Evolutionary conservation across 2,329 filamentous ascomycete genomes (phyloP).

Genomic region (Alternaria tenuissima): DNA sequence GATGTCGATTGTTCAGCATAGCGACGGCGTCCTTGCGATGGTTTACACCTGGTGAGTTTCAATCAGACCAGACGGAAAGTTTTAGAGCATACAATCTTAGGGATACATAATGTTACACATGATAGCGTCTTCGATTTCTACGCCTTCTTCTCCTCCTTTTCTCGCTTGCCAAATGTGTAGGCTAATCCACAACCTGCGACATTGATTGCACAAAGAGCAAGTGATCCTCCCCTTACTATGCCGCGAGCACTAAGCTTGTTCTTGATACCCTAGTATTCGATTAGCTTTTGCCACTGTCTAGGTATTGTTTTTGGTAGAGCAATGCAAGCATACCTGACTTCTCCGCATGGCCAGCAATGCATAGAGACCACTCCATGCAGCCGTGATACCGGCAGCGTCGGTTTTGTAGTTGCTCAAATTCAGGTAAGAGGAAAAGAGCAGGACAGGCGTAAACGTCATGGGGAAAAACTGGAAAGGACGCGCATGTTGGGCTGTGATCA

Average conservation of each 20-base stretch:
- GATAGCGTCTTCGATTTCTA: slow-evolving; percentile 4
- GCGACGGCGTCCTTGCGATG: slow-evolving; percentile 17
- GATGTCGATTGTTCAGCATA: slow-evolving; percentile 16
- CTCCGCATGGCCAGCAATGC: slow-evolving; percentile 68
- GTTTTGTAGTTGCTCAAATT: slow-evolving; percentile 69
- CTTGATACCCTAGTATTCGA: slow-evolving; percentile 47
- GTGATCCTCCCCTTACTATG: slow-evolving; percentile 60
- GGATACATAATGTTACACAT: slow-evolving; percentile 14
- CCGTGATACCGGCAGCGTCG: slow-evolving; percentile 69
- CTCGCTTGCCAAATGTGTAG: slow-evolving; percentile 60
- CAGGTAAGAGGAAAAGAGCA: slow-evolving; percentile 72
- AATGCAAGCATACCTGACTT: slow-evolving; percentile 51
- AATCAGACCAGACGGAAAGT: not conserved
- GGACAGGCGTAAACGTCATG: slow-evolving; percentile 71
- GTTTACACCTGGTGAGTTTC: slow-evolving; percentile 5
- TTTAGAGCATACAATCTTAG: not conserved
- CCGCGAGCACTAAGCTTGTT: slow-evolving; percentile 61
- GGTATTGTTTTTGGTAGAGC: not conserved
- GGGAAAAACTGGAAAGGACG: slow-evolving; percentile 72
- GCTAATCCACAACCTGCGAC: slow-evolving; percentile 60
- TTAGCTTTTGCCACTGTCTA: not conserved
- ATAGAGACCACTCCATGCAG: slow-evolving; percentile 72
- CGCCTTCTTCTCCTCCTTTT: slow-evolving; percentile 40
- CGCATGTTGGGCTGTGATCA: slow-evolving; percentile 71
- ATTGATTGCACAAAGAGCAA: slow-evolving; percentile 61